Evolutionary conservation across 2,329 filamentous ascomycete genomes (phyloP), one percentile per base, ranked within the genome.

Genomic region (Venturia oleaginea): DNA sequence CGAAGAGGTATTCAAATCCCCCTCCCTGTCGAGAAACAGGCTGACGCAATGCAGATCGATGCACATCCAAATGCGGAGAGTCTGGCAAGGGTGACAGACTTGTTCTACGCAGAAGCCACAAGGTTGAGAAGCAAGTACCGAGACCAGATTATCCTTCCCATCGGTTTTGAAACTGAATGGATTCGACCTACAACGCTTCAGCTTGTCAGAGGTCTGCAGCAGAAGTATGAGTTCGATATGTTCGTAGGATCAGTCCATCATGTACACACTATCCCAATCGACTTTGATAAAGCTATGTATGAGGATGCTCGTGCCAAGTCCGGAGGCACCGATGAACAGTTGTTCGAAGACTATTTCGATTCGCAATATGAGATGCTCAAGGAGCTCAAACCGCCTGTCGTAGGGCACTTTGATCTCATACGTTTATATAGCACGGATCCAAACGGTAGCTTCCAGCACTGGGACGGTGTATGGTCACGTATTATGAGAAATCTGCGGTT

Each of bases 191-290:
- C 80, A 3, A 84, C 83, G 3, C 85, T 86, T 69, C 76, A 75
- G 0, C 77, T 88, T 59, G 86, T 96, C 65, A 72, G 78, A 40
- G 69, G 75, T 13, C 82, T 91, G 3, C 78, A 87, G 27, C 72
- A 80, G 7, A 81, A 84, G 67, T 83, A 90, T 46, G 76, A 78
- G 11, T 83, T 96, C 67, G 93, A 97, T 77, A 90, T 95, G 77
- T 96, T 97, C 78, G 83, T 99, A 72, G 94, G 94, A 65, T 95
- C 90, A 1, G 83, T 97, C 60, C 94, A 99, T 77, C 94, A 99
- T 75, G 89, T 92, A 8, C 85, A 90, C 71, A 86, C 86, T 19
- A 81, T 93, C 54, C 92, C 94, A 7, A 96, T 99, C 71, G 94
- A 99, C 79, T 96, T 89, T 73, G 88, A 95, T 76, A 76, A 75